A percentile compares a stretch with the other conserved stretches of the same genome.
These are phyloP conservation scores for Phaeosphaeria sp. DNA, from an alignment of 2,329 filamentous ascomycete genomes.

Conservation along the genomic window DNA sequence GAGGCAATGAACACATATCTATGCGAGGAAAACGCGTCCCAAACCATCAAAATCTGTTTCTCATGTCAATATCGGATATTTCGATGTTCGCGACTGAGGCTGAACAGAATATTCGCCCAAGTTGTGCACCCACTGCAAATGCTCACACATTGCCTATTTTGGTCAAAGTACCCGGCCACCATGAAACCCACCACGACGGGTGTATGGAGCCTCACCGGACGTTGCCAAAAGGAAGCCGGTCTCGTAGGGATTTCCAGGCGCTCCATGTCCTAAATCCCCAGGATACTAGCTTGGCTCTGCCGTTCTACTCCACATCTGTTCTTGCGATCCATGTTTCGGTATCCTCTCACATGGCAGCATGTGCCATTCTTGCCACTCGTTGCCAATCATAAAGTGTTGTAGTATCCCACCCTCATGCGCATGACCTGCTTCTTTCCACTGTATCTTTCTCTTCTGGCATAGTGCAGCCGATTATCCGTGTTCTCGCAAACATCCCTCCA, in stretches of 20 bases:
- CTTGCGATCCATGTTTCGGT: neutral
- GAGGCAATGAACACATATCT: neutral
- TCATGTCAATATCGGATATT: neutral
- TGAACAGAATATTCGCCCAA: neutral
- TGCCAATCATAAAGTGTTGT: constrained; percentile 8
- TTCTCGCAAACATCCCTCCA: neutral
- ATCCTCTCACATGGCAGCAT: neutral
- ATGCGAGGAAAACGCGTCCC: neutral
- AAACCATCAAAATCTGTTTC: neutral
- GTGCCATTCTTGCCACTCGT: constrained; percentile 1
- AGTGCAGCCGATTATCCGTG: constrained; percentile 3
- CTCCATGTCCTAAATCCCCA: constrained; percentile 2
- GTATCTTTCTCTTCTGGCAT: constrained; percentile 1
- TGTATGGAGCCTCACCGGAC: neutral
- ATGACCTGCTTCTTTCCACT: neutral
- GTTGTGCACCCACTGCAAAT: neutral
- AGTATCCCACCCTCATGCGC: neutral
- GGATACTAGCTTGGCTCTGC: neutral
- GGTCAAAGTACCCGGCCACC: constrained; percentile 3
- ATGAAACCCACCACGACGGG: neutral
- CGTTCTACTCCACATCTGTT: constrained; percentile 9
- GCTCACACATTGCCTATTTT: constrained; percentile 6
- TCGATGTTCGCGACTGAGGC: neutral
- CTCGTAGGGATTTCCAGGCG: neutral
- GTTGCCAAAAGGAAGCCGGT: neutral